Evolutionary conservation across 129 eudicot genomes (phyloP).

Genomic region (Tanacetum coccineum): DNA sequence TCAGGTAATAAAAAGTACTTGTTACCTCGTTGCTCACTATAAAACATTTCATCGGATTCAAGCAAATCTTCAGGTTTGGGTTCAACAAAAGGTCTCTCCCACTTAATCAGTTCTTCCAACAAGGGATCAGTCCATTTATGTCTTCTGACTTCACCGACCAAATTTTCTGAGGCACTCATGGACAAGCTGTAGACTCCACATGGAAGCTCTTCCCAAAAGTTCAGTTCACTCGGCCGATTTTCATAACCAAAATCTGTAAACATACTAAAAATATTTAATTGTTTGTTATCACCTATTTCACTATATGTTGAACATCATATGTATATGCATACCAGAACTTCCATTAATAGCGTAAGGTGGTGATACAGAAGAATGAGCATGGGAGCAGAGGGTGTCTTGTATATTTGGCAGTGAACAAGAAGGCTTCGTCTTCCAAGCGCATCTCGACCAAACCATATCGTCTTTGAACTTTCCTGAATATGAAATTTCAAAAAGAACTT

Average conservation of each 20-base stretch:
- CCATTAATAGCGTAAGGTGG: slow-evolving; percentile 44
- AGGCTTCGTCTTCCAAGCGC: slow-evolving; percentile 97
- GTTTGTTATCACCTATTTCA: slow-evolving; percentile 4
- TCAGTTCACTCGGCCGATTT: slow-evolving; percentile 25
- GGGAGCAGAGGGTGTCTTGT: slow-evolving; percentile 55
- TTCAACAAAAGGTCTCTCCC: slow-evolving; percentile 71
- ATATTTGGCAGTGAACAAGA: slow-evolving; percentile 84
- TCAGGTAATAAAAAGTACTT: slow-evolving; percentile 20
- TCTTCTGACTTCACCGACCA: slow-evolving; percentile 48
- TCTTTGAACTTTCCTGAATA: slow-evolving; percentile 58
- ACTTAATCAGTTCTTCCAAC: slow-evolving; percentile 63
- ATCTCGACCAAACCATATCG: slow-evolving; percentile 96
- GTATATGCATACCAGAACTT: slow-evolving; percentile 19
- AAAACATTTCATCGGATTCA: slow-evolving; percentile 18
- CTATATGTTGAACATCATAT: background rate
- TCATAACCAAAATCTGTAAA: slow-evolving; percentile 42
- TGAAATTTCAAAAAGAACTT: slow-evolving; percentile 7
- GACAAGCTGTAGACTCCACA: slow-evolving; percentile 85
- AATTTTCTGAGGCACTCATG: slow-evolving; percentile 29
- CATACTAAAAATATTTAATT: background rate
- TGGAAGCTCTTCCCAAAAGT: slow-evolving; percentile 93
- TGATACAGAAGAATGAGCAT: slow-evolving; percentile 84
- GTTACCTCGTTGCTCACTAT: slow-evolving; percentile 27
- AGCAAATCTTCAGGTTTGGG: slow-evolving; percentile 48
- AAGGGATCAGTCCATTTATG: slow-evolving; percentile 68